Percentiles rank a stretch among this genome's conserved stretches.
These are phyloP conservation scores for Furcasterigmium sp. DNA, from an alignment of 2,329 filamentous ascomycete species.

Conservation along the genomic window DNA sequence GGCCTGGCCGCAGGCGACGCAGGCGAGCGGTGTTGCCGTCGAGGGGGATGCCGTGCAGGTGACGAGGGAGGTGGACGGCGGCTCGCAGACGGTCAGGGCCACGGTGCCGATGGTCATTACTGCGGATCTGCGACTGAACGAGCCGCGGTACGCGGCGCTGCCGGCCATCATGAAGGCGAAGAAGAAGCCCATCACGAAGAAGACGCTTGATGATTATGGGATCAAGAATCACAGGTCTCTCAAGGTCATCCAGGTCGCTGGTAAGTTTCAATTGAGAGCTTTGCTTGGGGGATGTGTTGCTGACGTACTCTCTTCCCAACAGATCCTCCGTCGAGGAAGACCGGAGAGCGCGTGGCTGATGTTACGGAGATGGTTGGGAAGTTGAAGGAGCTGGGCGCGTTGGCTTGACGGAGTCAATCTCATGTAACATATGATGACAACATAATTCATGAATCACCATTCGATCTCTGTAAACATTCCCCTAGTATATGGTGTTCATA, in stretches of 20 bases:
- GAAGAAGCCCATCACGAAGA: constrained; percentile 98
- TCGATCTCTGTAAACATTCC: too few species aligned
- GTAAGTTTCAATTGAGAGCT: constrained; percentile 40
- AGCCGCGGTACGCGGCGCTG: constrained; percentile 90
- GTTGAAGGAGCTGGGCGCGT: constrained; percentile 90
- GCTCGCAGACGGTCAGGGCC: constrained; percentile 80
- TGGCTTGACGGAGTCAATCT: too few species aligned
- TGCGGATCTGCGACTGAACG: constrained; percentile 89
- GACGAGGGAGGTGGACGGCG: constrained; percentile 90
- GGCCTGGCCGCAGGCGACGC: constrained; percentile 91
- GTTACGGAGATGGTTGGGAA: constrained; percentile 88
- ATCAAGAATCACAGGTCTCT: constrained; percentile 69
- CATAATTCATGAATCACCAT: too few species aligned
- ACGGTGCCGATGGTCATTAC: constrained; percentile 92
- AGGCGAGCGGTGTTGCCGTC: constrained; percentile 80
- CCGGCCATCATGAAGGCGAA: constrained; percentile 99
- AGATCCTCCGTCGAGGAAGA: constrained; percentile 84
- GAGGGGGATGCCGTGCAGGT: constrained; percentile 68
- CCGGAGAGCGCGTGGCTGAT: constrained; percentile 94
- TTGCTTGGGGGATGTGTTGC: not conserved
- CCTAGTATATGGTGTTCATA: too few species aligned
- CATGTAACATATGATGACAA: not conserved
- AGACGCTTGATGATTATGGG: constrained; percentile 76
- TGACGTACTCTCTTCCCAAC: constrained; percentile 11
- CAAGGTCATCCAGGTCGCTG: constrained; percentile 84